Evolutionary conservation across 176 grass and related monocot species (phyloP), one percentile per base, ranked within the genome.

Genomic region (Musa itinerans): DNA sequence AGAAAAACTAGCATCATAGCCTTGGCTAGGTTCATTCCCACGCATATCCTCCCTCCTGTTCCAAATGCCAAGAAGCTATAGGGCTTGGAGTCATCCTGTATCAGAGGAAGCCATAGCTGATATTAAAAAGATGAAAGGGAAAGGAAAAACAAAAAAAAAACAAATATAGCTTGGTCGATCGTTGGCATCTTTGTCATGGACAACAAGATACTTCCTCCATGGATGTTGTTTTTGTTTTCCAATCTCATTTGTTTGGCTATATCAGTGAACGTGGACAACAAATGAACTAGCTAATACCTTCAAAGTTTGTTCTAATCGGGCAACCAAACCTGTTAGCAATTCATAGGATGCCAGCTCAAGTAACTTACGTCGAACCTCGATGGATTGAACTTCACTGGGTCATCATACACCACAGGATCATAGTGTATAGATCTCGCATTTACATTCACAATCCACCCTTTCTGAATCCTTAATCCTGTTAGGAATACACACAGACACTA

Each of bases 1-100:
- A 97, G 82, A 15, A 97, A 93, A 71, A 96, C 87, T 25, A 96
- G 83, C 93, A 96, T 96, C 93, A 96, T 96, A 29, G 83, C 85
- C 70, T 86, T 97, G 50, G 90, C 93, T 21, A 87, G 81, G 74
- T 97, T 92, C 86, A 97, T 93, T 14, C 93, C 93, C 68, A 97
- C 48, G 74, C 93, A 97, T 15, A 77, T 92, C 43, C 93, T 84
- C 2, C 81, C 83, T 34, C 93, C 93, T 49, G 88, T 86, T 81
- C 93, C 93, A 75, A 97, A 97, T 25, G 83, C 87, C 51, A 97
- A 53, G 77, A 86, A 92, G 68, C 87, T 92, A 73, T 87, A 88
- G 11, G 89, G 72, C 71, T 81, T 89, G 14, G 57, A 54, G 19
- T 92, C 84, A 67, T 83, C 78, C 89, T 96, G 85, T 52, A 69